Conservation (phyloP, 371 early-diverging fungal species). For the Circinella umbellata region DNA sequence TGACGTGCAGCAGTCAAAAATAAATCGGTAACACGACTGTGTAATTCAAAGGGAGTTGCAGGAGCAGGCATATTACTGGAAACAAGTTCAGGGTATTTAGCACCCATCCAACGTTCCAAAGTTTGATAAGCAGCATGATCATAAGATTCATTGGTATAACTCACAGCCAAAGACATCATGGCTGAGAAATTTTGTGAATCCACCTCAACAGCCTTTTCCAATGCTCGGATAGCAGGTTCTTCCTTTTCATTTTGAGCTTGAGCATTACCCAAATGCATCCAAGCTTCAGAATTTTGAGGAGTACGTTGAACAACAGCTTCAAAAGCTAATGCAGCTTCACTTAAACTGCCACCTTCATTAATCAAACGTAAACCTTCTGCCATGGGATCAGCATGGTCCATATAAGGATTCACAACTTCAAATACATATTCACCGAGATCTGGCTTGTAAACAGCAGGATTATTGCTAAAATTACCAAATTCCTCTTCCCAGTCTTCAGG, state of each 20-base stretch:
- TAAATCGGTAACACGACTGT: conserved; percentile 75
- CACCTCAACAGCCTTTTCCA: conserved; percentile 69
- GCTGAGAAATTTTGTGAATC: conserved; percentile 70
- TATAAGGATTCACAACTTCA: conserved; percentile 77
- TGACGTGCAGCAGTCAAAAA: conserved; percentile 82
- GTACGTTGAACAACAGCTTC: conserved; percentile 83
- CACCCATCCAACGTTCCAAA: conserved; percentile 53
- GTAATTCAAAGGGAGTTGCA: conserved; percentile 58
- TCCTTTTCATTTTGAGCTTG: conserved; percentile 93
- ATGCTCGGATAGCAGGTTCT: conserved; percentile 80
- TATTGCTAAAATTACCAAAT: conserved; percentile 51
- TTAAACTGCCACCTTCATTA: conserved; percentile 63
- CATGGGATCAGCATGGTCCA: conserved; percentile 58
- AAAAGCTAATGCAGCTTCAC: conserved; percentile 79
- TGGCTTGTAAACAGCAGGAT: conserved; percentile 50
- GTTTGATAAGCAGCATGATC: conserved; percentile 61
- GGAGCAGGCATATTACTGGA: conserved; percentile 28
- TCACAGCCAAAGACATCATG: conserved; percentile 88
- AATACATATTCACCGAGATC: conserved; percentile 78
- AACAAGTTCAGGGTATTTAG: conserved; percentile 44
- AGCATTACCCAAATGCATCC: conserved; percentile 80
- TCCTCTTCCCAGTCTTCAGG: conserved; percentile 63
- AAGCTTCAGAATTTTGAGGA: conserved; percentile 71
- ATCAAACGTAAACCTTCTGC: conserved; percentile 55
- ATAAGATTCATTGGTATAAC: conserved; percentile 91